Evolutionary conservation across 306 rosid genomes (phyloP).

Genomic region (Mimosa pudica): DNA sequence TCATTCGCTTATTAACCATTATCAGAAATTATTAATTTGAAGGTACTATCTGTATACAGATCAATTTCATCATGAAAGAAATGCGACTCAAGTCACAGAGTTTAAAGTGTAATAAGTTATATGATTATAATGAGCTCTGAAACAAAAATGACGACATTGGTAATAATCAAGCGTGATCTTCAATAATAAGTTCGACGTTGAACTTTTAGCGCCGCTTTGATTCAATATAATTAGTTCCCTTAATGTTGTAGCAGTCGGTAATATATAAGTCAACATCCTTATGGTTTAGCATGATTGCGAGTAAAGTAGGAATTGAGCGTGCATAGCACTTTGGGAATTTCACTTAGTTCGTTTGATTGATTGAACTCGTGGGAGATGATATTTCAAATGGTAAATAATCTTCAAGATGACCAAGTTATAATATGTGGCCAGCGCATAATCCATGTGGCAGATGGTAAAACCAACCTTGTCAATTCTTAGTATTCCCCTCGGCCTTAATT

Average conservation of each 20-base stretch:
- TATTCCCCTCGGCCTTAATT: slow-evolving; percentile 30
- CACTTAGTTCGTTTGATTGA: neutral
- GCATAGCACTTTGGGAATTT: slow-evolving; percentile 6
- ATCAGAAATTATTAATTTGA: neutral
- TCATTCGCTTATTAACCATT: slow-evolving; percentile 29
- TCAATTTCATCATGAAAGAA: neutral
- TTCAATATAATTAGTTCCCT: slow-evolving; percentile 9
- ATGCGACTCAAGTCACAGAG: neutral
- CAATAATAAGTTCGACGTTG: slow-evolving; percentile 11
- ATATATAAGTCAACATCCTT: slow-evolving; percentile 10
- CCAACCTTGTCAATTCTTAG: slow-evolving; percentile 32
- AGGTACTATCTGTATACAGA: neutral
- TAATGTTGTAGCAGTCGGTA: neutral
- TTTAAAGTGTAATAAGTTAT: neutral
- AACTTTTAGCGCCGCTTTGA: slow-evolving; percentile 6
- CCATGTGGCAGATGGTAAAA: slow-evolving; percentile 41
- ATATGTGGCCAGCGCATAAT: slow-evolving; percentile 31
- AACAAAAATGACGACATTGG: neutral
- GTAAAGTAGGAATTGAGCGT: neutral
- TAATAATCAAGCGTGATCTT: neutral
- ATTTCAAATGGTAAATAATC: slow-evolving; percentile 41
- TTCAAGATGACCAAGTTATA: slow-evolving; percentile 29
- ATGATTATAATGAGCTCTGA: neutral
- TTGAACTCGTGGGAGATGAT: neutral
- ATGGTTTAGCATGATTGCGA: slow-evolving; percentile 9